Evolutionary conservation across 352 stramenopile species (phyloP), one percentile per base, ranked within the genome.

Genomic region (Pythium guiyangense): DNA sequence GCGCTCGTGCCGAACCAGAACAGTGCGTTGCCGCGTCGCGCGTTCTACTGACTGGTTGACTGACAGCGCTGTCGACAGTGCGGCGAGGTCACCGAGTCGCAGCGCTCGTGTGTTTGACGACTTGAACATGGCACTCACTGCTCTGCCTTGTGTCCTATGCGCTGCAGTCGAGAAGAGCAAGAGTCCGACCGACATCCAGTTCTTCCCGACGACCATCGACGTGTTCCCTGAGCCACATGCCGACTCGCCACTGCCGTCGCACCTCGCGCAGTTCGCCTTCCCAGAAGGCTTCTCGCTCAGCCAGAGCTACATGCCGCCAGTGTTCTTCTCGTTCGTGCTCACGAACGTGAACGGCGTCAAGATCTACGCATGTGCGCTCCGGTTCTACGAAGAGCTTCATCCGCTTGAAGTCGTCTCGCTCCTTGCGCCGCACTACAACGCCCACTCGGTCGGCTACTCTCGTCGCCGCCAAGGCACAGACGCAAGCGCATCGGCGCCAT

Each of bases 291-390:
- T 88, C 50, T 53, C 62, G 15, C 63, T 94, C 14, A 82, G 70
- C 54, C 71, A 80, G 44, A 74, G 62, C 10, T 90, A 90, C 51
- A 27, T 64, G 3, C 56, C 74, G 1, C 84, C 84, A 10, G 74
- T 79, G 2, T 88, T 90, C 53, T 92, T 94, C 64, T 87, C 82
- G 6, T 94, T 94, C 58, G 84, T 94, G 46, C 72, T 94, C 29
- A 94, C 84, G 17, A 92, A 94, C 52, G 69, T 92, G 9, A 88
- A 67, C 44, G 84, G 84, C 1, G 66, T 88, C 52, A 90, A 88
- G 61, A 88, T 92, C 44, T 94, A 92, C 57, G 82, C 77, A 0
- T 90, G 74, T 15, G 82, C 81, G 3, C 72, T 94, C 15, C 84
- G 80, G 44, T 94, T 94, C 57, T 89, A 89, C 53, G 84, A 94